These are phyloP conservation scores for Bolboschoenoplectus hybrid DNA, from an alignment of 202 grass and related monocot species.

Conservation along the genomic window DNA sequence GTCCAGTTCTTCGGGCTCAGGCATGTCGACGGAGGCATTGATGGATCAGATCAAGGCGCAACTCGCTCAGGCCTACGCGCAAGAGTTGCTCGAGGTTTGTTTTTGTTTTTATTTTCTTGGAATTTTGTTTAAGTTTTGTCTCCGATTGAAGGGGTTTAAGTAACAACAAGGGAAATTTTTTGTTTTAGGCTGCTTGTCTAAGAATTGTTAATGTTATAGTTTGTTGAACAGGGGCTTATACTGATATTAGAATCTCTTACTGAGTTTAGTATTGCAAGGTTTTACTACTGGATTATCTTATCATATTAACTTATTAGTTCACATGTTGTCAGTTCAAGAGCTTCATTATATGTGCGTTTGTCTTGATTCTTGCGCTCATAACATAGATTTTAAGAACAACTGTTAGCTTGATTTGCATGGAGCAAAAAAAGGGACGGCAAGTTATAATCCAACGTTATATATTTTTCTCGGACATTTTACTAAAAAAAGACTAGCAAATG, in stretches of 20 bases:
- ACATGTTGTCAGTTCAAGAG: neutral
- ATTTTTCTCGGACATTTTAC: neutral
- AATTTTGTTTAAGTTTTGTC: constrained; percentile 14
- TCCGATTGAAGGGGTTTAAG: constrained; percentile 1
- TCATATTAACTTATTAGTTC: neutral
- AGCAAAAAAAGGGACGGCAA: neutral
- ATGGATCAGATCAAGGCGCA: constrained; percentile 86
- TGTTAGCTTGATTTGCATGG: neutral
- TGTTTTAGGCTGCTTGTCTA: neutral
- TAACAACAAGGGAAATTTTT: neutral
- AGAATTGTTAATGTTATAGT: neutral
- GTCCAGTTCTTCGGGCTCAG: constrained; percentile 47
- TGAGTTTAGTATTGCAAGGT: neutral
- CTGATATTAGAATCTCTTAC: neutral
- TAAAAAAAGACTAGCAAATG: neutral
- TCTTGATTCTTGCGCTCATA: neutral
- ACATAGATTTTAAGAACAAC: neutral
- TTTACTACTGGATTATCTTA: neutral
- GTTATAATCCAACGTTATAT: neutral
- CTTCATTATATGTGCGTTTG: neutral
- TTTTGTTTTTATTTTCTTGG: neutral
- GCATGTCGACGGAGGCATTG: constrained; percentile 49
- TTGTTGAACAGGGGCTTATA: neutral
- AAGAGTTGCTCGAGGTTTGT: constrained; percentile 72
- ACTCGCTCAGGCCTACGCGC: constrained; percentile 75